phyloP scores from a whole-genome alignment of 2,329 filamentous ascomycete species.

The Tricladium varicosporioides region DNA sequence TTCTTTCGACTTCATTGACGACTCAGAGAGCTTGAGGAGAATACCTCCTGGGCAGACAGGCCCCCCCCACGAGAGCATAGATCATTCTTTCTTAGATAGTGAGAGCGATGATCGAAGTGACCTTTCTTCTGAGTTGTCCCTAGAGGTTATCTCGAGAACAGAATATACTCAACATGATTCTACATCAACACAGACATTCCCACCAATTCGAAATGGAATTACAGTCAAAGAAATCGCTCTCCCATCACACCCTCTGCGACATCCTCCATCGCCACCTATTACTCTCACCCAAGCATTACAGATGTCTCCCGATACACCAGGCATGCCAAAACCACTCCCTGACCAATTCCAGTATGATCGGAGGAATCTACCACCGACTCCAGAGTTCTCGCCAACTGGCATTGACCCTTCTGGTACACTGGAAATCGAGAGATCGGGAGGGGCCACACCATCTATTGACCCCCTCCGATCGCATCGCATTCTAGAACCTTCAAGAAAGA shows the following conservation, averaged over 20 bases:
- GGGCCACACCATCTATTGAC: slow-evolving; percentile 21
- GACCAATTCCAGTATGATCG: slow-evolving; percentile 11
- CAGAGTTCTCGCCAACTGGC: slow-evolving; percentile 31
- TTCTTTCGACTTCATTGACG: slow-evolving; percentile 55
- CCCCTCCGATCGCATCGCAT: slow-evolving; percentile 27
- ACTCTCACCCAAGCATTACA: slow-evolving; percentile 48
- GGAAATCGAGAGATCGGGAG: slow-evolving; percentile 19
- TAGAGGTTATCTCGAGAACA: slow-evolving; percentile 41
- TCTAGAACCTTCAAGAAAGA: slow-evolving; percentile 30
- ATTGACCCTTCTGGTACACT: slow-evolving; percentile 10
- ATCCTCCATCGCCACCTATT: slow-evolving; percentile 45
- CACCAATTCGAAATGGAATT: slow-evolving; percentile 29
- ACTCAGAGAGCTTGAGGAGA: slow-evolving; percentile 47
- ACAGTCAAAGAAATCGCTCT: slow-evolving; percentile 27
- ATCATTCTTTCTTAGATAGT: slow-evolving; percentile 37
- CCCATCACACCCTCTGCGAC: slow-evolving; percentile 26
- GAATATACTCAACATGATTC: slow-evolving; percentile 30
- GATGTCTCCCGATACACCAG: slow-evolving; percentile 40
- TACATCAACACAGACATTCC: slow-evolving; percentile 35
- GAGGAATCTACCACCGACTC: slow-evolving; percentile 30
- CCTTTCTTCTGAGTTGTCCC: slow-evolving; percentile 61
- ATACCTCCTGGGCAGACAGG: slow-evolving; percentile 21
- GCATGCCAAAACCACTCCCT: slow-evolving; percentile 38
- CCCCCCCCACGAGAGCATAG: slow-evolving; percentile 20
- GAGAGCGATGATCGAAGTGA: slow-evolving; percentile 46